Percentiles rank a stretch among this genome's conserved stretches.
Conservation (phyloP, 108 stramenopile species). For the Nitzschia inconspicua region DNA sequence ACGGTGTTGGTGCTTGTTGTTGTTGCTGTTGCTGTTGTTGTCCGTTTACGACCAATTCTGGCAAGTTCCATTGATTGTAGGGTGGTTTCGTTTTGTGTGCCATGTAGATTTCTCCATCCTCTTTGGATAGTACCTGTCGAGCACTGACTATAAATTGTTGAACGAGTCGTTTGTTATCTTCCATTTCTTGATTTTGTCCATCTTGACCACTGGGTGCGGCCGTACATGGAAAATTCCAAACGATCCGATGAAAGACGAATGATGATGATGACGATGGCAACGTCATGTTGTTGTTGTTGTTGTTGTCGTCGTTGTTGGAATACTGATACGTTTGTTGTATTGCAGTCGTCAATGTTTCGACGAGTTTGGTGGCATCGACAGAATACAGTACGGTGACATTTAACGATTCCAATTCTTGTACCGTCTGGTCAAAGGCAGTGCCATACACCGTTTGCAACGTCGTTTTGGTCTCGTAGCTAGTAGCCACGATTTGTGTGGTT, state of each 20-base stretch:
- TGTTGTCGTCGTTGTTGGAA: neutral
- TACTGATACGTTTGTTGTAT: neutral
- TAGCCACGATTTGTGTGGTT: constrained; percentile 44
- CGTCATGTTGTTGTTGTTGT: neutral
- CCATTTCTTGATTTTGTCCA: constrained; percentile 89
- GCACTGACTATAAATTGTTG: constrained; percentile 55
- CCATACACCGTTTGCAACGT: constrained; percentile 68
- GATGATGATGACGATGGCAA: no score
- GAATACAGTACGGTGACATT: constrained; percentile 46
- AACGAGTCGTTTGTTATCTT: constrained; percentile 70
- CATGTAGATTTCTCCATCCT: constrained; percentile 71
- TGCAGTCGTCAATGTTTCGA: constrained; percentile 36
- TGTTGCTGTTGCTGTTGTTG: constrained; percentile 2
- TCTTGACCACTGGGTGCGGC: constrained; percentile 77
- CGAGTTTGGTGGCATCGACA: constrained; percentile 79
- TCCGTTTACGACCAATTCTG: constrained; percentile 50
- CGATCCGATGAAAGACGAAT: constrained; percentile 62
- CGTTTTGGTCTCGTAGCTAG: constrained; percentile 66
- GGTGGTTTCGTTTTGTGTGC: constrained; percentile 92
- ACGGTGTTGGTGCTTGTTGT: neutral
- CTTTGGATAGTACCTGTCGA: constrained; percentile 20
- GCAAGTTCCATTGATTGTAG: constrained; percentile 85
- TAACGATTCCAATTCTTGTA: constrained; percentile 34
- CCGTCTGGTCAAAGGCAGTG: constrained; percentile 48
- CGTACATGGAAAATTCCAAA: constrained; percentile 93